Evolutionary conservation across 257 asterid genomes (phyloP), one percentile per base, ranked within the genome.

Genomic region (Jasminum sambac): DNA sequence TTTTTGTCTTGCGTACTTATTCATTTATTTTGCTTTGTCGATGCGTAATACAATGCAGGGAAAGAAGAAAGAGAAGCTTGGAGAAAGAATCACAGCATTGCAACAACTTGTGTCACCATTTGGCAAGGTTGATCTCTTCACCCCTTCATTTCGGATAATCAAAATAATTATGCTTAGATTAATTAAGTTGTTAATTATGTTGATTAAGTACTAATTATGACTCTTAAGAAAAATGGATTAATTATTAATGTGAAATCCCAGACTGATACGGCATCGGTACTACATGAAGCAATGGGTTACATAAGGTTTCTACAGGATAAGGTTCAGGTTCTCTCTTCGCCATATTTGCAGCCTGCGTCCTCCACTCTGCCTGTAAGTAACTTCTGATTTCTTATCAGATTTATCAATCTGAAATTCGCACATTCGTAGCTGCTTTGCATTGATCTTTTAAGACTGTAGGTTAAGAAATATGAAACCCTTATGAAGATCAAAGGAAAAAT

Each of bases 261-360:
- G 99, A 87, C 96, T 64, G 97, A 94, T 63, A 91, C 99, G 14
- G 93, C 96, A 68, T 91, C 97, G 0, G 99, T 94, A 82, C 91
- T 94, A n/a, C 96, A 89, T 11, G 99, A 91, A 81, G 96, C 99
- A 24, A 82, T 73, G 63, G 92, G 99, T 11, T 94, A 94, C 79
- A 89, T 94, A 79, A 85, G 77, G 65, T 94, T 91, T 64, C 84
- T 94, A 79, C 99, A 94, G 25, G 95, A 89, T 73, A 97, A 94
- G 78, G 93, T 91, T 66, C 91, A 94, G 72, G 96, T 89, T 69
- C 74, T 94, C 58, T 91, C 87, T 78, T 89, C 99, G 72, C 99
- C 99, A 1, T 94, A 89, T 69, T 70, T 89, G 79, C 96, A 83
- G 21, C 11, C 36, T 41, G 23, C 85, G 37, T 70, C 87, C 6